Base-by-base conservation (phyloP, 345 rosid species). In the Jatropha curcas region DNA sequence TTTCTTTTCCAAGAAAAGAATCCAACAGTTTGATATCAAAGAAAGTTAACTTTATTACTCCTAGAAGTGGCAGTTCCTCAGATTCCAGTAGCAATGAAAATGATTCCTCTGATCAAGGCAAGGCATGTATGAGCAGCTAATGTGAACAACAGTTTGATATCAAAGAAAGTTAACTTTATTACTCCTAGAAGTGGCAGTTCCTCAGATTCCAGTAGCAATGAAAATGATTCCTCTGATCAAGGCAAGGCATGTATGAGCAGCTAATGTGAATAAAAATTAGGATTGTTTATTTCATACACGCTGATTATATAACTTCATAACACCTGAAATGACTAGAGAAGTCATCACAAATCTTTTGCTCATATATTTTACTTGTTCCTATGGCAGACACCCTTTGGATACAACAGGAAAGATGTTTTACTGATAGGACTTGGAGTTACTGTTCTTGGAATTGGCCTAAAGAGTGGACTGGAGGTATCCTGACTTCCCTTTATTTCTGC, bases 391-490 rank as follows among this genome's bases (percentile, higher is more conserved):
- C 92, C 97, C 45, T 94, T 94, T 72, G 97, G 98, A 72, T 89
- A 92, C 83, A 76, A 88, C 58, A 89, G 97, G 81, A 94, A 94
- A 82, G 97, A 94, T 80, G 98, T 92, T 71, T 37, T 94, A 39
- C 75, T 92, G 87, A 90, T 94, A 68, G 98, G 97, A 74, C 46
- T 94, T 7, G 98, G 97, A 74, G 86, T 94, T 65, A 94, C 97
- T 1, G 78, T 82, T 64, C 76, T 86, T 67, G 97, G 97, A 35
- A 13, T 78, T 65, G 98, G 97, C 51, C 79, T 94, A 81, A 85
- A 94, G 84, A 88, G 86, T 81, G 98, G 98, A 74, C 80, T 94
- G 68, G 98, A 94, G 98, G 97, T 94, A 88, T 78, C 22, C 25
- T 57, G 16, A 62, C 33, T 73, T 27, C 34, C 22, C 58, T 71